Conservation (phyloP, 352 stramenopile genomes). For the Phytophthora parvispora region DNA sequence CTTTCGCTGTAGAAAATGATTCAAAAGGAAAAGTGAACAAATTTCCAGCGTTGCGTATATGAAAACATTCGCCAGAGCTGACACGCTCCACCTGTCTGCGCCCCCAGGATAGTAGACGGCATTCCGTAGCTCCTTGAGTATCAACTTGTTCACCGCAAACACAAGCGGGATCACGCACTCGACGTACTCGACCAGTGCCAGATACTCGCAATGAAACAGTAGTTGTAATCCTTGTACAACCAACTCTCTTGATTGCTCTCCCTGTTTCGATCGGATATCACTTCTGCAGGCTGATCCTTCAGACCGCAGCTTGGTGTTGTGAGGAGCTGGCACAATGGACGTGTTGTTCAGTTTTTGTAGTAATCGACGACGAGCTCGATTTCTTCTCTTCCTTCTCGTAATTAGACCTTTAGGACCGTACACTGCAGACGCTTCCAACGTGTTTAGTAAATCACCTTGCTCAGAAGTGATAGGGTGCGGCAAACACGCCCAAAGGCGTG, state of each 20-base stretch:
- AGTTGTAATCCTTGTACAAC: conserved; percentile 17
- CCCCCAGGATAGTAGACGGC: conserved; percentile 36
- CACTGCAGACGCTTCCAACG: not conserved
- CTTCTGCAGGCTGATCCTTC: not conserved
- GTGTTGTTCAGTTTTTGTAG: not conserved
- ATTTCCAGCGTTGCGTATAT: conserved; percentile 38
- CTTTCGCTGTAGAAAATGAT: conserved; percentile 28
- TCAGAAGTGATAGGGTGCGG: not conserved
- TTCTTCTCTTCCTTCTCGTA: not conserved
- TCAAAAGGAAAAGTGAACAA: conserved; percentile 29
- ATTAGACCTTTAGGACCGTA: not conserved
- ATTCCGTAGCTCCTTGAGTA: conserved; percentile 39
- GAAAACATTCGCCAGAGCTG: not conserved
- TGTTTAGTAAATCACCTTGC: not conserved
- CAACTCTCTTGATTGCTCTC: not conserved
- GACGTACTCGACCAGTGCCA: conserved; percentile 31
- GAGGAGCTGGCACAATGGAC: not conserved
- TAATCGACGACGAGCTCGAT: not conserved
- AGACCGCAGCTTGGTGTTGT: not conserved
- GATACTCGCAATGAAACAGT: conserved; percentile 34
- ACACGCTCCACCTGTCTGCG: not conserved
- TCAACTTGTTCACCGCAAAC: conserved; percentile 36
- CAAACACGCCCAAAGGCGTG: conserved; percentile 8
- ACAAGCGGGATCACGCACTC: conserved; percentile 38
- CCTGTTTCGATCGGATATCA: not conserved